These are phyloP conservation scores for Petunia secreta DNA, from an alignment of 257 asterid genomes.

Conservation along the genomic window DNA sequence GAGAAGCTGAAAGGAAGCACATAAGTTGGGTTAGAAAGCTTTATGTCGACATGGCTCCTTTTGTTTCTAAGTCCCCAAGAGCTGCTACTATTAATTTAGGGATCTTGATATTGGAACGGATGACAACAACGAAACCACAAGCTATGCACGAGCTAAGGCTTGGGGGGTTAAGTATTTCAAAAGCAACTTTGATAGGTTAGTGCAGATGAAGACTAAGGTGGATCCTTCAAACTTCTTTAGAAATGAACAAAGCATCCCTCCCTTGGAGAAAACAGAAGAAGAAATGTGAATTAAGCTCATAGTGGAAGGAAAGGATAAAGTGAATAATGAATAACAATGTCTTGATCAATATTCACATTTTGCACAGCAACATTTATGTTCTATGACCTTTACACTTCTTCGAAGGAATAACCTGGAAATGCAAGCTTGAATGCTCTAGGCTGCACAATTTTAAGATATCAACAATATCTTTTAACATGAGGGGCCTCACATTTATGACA, in stretches of 20 bases:
- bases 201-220: background rate
- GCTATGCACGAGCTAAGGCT: background rate
- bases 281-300: too few species aligned
- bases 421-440: too few species aligned
- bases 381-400: too few species aligned
- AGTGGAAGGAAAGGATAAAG: too few species aligned
- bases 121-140: background rate
- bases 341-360: too few species aligned
- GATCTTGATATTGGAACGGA: slow-evolving; percentile 15
- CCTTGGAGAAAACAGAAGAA: too few species aligned
- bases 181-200: background rate
- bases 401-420: too few species aligned
- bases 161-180: background rate
- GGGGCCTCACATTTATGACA: too few species aligned
- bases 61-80: background rate
- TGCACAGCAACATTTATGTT: too few species aligned
- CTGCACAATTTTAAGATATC: too few species aligned
- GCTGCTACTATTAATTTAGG: background rate
- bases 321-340: too few species aligned
- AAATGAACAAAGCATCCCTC: slow-evolving; percentile 17
- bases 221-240: background rate
- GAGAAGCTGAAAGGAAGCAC: background rate
- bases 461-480: too few species aligned
- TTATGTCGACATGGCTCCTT: background rate
- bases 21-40: background rate